Evolutionary conservation across 495 filamentous ascomycete species (phyloP), one percentile per base, ranked within the genome.

Genomic region (Talaromyces liani): DNA sequence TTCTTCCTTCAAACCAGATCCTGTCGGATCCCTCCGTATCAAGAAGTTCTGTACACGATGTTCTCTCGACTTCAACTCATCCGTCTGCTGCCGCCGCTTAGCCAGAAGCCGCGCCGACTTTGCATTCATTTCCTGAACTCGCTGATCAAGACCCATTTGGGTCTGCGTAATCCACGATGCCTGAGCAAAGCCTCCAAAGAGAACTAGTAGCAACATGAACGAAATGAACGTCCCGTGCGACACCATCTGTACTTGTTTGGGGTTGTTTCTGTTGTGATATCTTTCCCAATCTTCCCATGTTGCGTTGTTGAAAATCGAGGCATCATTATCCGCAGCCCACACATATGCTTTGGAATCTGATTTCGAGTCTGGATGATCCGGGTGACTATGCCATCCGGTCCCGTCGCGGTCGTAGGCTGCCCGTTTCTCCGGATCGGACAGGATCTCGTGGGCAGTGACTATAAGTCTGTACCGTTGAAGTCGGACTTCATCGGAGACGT

Each of bases 231-330:
- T 82, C 18, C 82, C 78, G 66, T 96, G 94, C 36, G 88, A 89
- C 64, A 79, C 73, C 8, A 89, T 78, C 68, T 83, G 89, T 41
- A 88, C 70, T n/a, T 88, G 82, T 56, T 84, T 75, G 9, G 65
- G 73, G 55, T 87, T 84, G 49, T 82, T 75, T 47, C 85, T 78
- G 24, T 84, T 77, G 67, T 91, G 84, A 89, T 90, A 98, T 47
- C 81, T 82, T 76, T 98, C 93, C 94, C 95, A 98, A 71, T 98
- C 95, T 70, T 98, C 94, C 94, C 94, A 98, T 0, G 93, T 98
- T 12, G 91, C 95, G 70, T 97, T 97, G 64, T 80, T 78, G 69
- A 84, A 86, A 24, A 93, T 86, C 20, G 84, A 80, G 60, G 75
- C 69, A 75, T 51, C 71, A 68, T 34, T 68, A 62, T 49, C 75